Percentiles rank a stretch among this genome's conserved stretches.
These are phyloP conservation scores for Naganishia vishniacii DNA, from an alignment of 768 basidiomycete genomes.

Conservation along the genomic window DNA sequence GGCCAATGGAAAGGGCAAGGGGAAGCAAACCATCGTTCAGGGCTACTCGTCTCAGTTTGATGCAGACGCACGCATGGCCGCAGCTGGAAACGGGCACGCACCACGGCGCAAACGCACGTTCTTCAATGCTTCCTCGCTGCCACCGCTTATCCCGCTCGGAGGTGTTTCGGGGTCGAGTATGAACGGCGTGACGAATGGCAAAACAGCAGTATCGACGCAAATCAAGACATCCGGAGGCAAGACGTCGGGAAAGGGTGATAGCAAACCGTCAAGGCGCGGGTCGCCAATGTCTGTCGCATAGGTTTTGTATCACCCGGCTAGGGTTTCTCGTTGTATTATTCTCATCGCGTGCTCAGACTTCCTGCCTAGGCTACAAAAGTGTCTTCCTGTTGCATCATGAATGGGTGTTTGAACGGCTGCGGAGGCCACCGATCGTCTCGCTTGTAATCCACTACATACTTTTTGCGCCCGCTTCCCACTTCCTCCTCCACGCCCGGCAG, in stretches of 20 bases:
- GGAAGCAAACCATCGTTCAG: conserved; percentile 10
- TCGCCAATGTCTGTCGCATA: conserved; percentile 14
- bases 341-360: too few species aligned
- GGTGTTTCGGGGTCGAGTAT: not conserved
- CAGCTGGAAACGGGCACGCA: not conserved
- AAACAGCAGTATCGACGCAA: not conserved
- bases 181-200: not conserved
- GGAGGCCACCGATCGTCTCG: conserved; percentile 31
- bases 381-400: conserved; percentile 3
- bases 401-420: conserved; percentile 25
- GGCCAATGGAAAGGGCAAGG: not conserved
- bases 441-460: conserved; percentile 27
- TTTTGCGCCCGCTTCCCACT: conserved; percentile 33
- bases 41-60: not conserved
- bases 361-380: conserved; percentile 12
- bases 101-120: conserved; percentile 12
- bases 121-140: conserved; percentile 4
- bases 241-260: conserved; percentile 6
- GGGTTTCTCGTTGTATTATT: conserved; percentile 12
- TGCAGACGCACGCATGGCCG: conserved; percentile 1
- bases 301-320: not conserved
- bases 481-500: conserved; percentile 30
- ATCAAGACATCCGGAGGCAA: conserved; percentile 5
- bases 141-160: conserved; percentile 6
- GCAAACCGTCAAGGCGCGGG: conserved; percentile 16